These are phyloP conservation scores for Podila clonocystis DNA, from an alignment of 192 early-diverging fungal species.

Conservation along the genomic window DNA sequence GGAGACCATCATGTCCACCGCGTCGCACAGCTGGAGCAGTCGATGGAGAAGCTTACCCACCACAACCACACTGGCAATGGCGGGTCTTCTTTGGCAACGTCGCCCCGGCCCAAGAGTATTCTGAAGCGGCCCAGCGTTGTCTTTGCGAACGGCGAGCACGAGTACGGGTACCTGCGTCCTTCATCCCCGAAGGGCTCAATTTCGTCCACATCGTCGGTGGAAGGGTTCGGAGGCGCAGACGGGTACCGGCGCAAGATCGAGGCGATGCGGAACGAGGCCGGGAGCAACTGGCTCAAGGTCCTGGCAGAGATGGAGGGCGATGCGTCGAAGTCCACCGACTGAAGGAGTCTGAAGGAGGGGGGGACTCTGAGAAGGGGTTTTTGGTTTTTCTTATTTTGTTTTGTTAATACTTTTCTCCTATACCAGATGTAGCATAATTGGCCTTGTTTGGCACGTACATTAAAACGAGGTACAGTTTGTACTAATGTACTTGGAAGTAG, in stretches of 20 bases:
- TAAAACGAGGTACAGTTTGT: no score
- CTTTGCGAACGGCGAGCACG: background rate
- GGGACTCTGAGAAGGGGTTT: no score
- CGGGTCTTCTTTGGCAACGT: background rate
- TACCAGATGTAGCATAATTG: no score
- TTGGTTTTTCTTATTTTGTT: no score
- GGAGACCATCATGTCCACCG: slow-evolving; percentile 43
- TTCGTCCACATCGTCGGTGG: background rate
- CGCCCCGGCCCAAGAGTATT: slow-evolving; percentile 19
- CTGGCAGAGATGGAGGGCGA: slow-evolving; percentile 60
- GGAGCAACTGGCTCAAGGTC: slow-evolving; percentile 64
- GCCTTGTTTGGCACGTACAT: no score
- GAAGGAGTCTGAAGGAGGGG: no score
- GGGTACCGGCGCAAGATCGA: slow-evolving; percentile 60
- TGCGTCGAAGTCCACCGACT: background rate
- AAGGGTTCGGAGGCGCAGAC: slow-evolving; percentile 31
- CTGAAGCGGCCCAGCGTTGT: slow-evolving; percentile 8
- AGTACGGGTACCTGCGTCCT: slow-evolving; percentile 7
- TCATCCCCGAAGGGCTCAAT: slow-evolving; percentile 36
- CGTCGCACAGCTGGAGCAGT: slow-evolving; percentile 32
- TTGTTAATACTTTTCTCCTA: no score
- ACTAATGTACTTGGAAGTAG: no score
- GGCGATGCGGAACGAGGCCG: slow-evolving; percentile 64
- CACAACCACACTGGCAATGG: background rate
- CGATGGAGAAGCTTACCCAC: slow-evolving; percentile 16